Evolutionary conservation across 495 filamentous ascomycete genomes (phyloP), one percentile per base, ranked within the genome.

Genomic region (Staphylotrichum tortipilum): DNA sequence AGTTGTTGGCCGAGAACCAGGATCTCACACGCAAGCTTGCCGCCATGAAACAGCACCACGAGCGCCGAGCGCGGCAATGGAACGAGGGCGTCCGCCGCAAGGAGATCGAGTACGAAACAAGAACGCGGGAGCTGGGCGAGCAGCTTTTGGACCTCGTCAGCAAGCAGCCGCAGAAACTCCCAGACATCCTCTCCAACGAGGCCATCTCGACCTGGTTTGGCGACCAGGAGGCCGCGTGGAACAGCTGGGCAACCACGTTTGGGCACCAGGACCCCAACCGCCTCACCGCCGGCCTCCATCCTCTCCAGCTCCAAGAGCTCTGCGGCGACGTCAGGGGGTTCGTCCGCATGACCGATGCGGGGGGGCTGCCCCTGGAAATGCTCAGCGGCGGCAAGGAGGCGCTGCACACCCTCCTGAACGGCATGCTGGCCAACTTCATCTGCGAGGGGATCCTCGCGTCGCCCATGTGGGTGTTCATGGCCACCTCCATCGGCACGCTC

Each of bases 381-480:
- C 6, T 44, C 1, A 2, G 11, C 11, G 17, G 28, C 5, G 23
- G 47, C 5, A 49, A 14, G 1, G 40, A 41, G 9, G 23, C 36
- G 3, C 7, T 45, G 7, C 47, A 55, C 7, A 34, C 52, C 0
- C 31, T 58, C 0, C 48, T 58, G 4, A 44, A 43, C 9, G 52
- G 52, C 2, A 52, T 58, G 36, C 29, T 55, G 0, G 41, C 26
- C 12, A 21, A 58, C 33, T 58, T 58, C 17, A 52, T 58, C 14
- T 47, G 49, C 21, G 15, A 44, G 0, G 56, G 54, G 22, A 12
- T 30, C 0, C 0, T 55, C 3, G n/a, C 44, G 1, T 52, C 56
- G 0, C 56, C 56, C 0, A 43, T 55, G 21, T 58, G 56, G 56
- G 2, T 58, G 3, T 55, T 58, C 11, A 21, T 14, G 12, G 52